Percentiles rank a stretch among this genome's conserved stretches.
Evolutionary conservation across 2,329 filamentous ascomycete genomes (phyloP).

Genomic region (Cercospora sojina): DNA sequence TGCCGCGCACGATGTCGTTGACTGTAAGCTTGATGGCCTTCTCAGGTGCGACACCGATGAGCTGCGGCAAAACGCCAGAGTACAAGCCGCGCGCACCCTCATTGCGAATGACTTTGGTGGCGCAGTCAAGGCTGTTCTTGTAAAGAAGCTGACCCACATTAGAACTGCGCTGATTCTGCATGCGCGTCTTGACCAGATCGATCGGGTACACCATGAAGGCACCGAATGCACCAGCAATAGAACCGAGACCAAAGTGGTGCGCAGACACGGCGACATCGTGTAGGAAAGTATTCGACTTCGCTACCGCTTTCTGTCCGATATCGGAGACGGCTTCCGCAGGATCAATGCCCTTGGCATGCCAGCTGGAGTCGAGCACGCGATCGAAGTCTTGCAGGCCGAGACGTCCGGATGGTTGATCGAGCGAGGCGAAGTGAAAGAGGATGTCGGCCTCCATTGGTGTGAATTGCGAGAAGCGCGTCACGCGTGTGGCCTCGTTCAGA

Average conservation of each 20-base stretch:
- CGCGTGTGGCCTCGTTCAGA: conserved; percentile 84
- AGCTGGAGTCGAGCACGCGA: conserved; percentile 91
- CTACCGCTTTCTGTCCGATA: conserved; percentile 53
- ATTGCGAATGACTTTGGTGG: conserved; percentile 86
- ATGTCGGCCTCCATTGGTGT: conserved; percentile 99
- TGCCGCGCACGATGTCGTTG: conserved; percentile 83
- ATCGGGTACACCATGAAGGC: conserved; percentile 99
- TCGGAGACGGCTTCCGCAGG: conserved; percentile 50
- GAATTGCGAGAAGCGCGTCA: conserved; percentile 92
- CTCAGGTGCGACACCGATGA: conserved; percentile 96
- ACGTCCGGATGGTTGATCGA: conserved; percentile 84
- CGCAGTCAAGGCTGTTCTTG: conserved; percentile 96
- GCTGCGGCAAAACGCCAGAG: conserved; percentile 89
- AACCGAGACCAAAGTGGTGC: conserved; percentile 89
- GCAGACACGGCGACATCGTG: conserved; percentile 69
- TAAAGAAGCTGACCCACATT: conserved; percentile 85
- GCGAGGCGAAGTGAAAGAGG: conserved; percentile 93
- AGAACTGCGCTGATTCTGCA: conserved; percentile 91
- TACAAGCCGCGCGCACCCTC: conserved; percentile 89
- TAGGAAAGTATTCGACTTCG: conserved; percentile 58
- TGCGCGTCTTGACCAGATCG: conserved; percentile 94
- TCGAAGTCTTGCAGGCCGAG: conserved; percentile 82
- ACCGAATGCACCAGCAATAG: conserved; percentile 90
- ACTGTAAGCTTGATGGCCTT: conserved; percentile 99
- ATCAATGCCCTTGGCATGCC: conserved; percentile 61